Base-by-base conservation (phyloP, 495 filamentous ascomycete genomes). In the Aspergillus funiculosus region DNA sequence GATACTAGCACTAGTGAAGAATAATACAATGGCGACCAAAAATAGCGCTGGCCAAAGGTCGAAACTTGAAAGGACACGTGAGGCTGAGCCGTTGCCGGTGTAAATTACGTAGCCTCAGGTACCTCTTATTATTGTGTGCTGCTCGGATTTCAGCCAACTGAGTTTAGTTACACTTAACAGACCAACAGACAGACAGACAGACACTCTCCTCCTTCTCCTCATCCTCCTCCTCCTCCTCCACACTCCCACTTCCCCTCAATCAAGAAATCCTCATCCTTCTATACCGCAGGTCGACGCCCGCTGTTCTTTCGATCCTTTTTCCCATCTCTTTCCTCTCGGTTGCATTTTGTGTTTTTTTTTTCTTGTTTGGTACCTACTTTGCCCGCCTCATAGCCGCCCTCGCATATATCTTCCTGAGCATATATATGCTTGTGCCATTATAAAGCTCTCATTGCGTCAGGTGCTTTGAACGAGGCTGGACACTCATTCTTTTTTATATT, bases 91-190 rank as follows among this genome's bases (percentile, higher is more conserved):
- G 43, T 49, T 42, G 41, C 46, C 26, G 29, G 43, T 22, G 56
- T 54, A 59, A 59, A 53, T 59, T 59, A 59, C 56, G 39, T 35
- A 48, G 26, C n/a, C n/a, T n/a, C n/a, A n/a, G n/a, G n/a, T n/a
- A n/a, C n/a, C n/a, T n/a, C n/a, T n/a, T n/a, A n/a, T n/a, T n/a
- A n/a, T n/a, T n/a, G n/a, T n/a, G n/a, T n/a, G n/a, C n/a, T n/a
- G 24, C 51, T 46, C 37, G 46, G 46, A 50, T 51, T 43, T 51
- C 35, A 34, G 39, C 50, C 32, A 44, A 36, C 32, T n/a, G n/a
- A n/a, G n/a, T n/a, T n/a, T n/a, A n/a, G n/a, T n/a, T n/a, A n/a
- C n/a, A n/a, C n/a, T n/a, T n/a, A n/a, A n/a, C n/a, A n/a, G n/a
- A n/a, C n/a, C n/a, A n/a, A n/a, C 25, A 28, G 32, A n/a, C 35